These are phyloP conservation scores for Neurospora terricola DNA, from an alignment of 495 filamentous ascomycete species.

Conservation along the genomic window DNA sequence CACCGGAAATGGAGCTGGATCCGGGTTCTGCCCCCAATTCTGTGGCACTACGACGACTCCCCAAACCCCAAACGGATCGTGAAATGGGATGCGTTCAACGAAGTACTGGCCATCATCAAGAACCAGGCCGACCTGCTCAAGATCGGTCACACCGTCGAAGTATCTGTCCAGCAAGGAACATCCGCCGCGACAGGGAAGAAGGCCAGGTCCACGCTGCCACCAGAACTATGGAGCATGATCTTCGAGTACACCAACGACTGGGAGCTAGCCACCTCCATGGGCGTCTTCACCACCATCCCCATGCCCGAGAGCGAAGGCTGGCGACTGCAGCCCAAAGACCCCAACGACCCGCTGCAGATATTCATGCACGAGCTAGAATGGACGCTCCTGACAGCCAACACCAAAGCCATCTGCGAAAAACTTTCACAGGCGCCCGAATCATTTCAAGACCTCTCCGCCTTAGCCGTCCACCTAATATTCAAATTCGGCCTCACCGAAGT, in stretches of 20 bases:
- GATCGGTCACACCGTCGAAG: conserved; percentile 48
- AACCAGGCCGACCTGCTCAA: conserved; percentile 54
- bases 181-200: conserved; percentile 17
- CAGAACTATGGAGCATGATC: conserved; percentile 82
- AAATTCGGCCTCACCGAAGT: conserved; percentile 76
- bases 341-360: conserved; percentile 37
- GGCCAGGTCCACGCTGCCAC: conserved; percentile 43
- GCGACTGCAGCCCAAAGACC: conserved; percentile 34
- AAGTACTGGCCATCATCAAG: conserved; percentile 54
- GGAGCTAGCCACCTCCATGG: conserved; percentile 74
- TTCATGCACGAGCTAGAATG: conserved; percentile 63
- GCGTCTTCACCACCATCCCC: conserved; percentile 65
- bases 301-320: conserved; percentile 57
- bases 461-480: conserved; percentile 80
- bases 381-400: conserved; percentile 61
- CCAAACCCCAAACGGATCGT: conserved; percentile 39
- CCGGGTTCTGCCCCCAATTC: conserved; percentile 54
- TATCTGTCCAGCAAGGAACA: conserved; percentile 30
- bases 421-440: conserved; percentile 55
- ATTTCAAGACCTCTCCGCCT: conserved; percentile 64
- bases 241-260: conserved; percentile 78
- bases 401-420: conserved; percentile 54
- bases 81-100: conserved; percentile 58
- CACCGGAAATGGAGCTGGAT: conserved; percentile 76
- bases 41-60: conserved; percentile 58